A percentile compares a stretch with the other conserved stretches of the same genome.
Conservation (phyloP, 2,329 filamentous ascomycete species). For the Calonectria pteridis region DNA sequence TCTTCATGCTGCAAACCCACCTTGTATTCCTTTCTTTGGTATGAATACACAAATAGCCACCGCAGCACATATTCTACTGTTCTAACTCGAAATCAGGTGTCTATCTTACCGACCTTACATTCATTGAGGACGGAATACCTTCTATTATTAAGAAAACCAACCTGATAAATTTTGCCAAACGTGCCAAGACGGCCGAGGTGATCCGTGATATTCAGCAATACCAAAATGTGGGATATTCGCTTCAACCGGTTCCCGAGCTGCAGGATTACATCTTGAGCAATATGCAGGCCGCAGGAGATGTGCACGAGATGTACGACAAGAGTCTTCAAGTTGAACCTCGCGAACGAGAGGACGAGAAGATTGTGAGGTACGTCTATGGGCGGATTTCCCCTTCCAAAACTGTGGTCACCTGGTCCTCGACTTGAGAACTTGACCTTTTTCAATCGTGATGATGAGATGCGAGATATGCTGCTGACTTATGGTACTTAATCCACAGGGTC, state of each 20-base stretch:
- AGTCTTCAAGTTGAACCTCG: constrained; percentile 93
- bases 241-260: constrained; percentile 90
- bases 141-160: constrained; percentile 97
- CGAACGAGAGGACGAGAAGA: constrained; percentile 98
- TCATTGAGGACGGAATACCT: constrained; percentile 98
- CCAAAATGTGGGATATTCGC: constrained; percentile 94
- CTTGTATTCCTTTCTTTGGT: constrained; percentile 99
- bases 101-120: constrained; percentile 96
- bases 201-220: constrained; percentile 99
- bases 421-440: constrained; percentile 30
- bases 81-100: constrained; percentile 71
- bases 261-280: constrained; percentile 98
- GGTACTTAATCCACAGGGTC: constrained; percentile 58
- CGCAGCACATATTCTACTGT: neutral
- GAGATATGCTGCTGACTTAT: constrained; percentile 40
- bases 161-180: constrained; percentile 98
- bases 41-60: constrained; percentile 47
- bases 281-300: constrained; percentile 94
- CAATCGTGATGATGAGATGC: constrained; percentile 14
- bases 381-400: constrained; percentile 36
- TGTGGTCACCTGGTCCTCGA: constrained; percentile 33
- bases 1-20: constrained; percentile 91
- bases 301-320: constrained; percentile 99
- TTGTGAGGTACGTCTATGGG: constrained; percentile 83
- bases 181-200: constrained; percentile 96